Base-by-base conservation (phyloP, 1,284 basidiomycete genomes). In the Vanrija sp. region DNA sequence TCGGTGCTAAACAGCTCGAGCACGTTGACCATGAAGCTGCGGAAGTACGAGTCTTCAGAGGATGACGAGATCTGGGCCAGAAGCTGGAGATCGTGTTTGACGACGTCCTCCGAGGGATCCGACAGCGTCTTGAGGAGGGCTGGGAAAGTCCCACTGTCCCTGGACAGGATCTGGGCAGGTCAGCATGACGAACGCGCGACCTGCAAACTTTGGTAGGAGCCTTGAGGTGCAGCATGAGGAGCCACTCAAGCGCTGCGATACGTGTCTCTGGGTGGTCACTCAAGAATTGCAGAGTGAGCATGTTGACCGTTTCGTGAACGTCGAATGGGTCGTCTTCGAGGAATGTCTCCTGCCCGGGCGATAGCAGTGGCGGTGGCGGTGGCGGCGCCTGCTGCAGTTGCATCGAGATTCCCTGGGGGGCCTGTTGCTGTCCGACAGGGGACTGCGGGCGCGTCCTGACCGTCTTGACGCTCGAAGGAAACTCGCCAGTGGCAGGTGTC, bases 151-250 rank as follows among this genome's bases (percentile, higher is more conserved):
- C 91, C 92, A 64, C 98, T 94, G 68, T 98, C 92, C 83, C 96
- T 88, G 0, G 91, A 88, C 49, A 98, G 78, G 57, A 97, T 95
- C 89, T 92, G 56, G 9, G n/a, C n/a, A n/a, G 1, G 27, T 47
- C n/a, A 47, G 48, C 23, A 12, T 20, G 16, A 4, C n/a, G n/a
- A 23, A 12, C n/a, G 8, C 20, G 3, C 7, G 18, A 1, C 6
- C 10, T 7, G 20, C 48, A 39, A 58, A 87, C 89, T 83, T 95
- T 96, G 75, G 87, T 89, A 0, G 96, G 96, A 18, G 91, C 90
- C 71, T 98, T 98, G 69, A 93, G 88, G 76, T 99, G 96, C 49
- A 99, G 78, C 96, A 99, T 99, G 47, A 97, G 85, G 27, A 99
- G 79, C 96, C 96, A 99, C 76, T 96, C 93, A 61, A 99, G 78